Evolutionary conservation across 2,329 filamentous ascomycete species (phyloP), one percentile per base, ranked within the genome.

Genomic region (Biscogniauxia marginata): DNA sequence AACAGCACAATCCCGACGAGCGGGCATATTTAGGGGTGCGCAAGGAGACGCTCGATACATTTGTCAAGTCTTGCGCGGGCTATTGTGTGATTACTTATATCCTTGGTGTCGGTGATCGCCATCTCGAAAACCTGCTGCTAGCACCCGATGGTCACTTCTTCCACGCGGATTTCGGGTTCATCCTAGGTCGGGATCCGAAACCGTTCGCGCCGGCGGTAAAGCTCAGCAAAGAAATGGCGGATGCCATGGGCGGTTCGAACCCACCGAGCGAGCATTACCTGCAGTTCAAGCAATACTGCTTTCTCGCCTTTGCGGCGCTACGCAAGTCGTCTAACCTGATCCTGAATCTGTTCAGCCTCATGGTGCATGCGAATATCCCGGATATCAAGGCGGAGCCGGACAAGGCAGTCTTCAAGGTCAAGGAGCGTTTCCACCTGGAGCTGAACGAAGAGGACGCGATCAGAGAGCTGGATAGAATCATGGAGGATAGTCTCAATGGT

Each of bases 71-170:
- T 0, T 97, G 95, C 69, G 95, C 95, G 0, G 95, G 95, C 30
- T 99, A 99, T 75, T 98, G 95, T 72, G 95, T 99, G 13, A 97
- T 99, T 64, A 99, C 96, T 0, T 99, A 99, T 72, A 90, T 99
- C 16, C 84, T 99, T 11, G 96, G 95, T 25, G 95, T 99, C 2
- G 95, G 95, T 19, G 95, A 99, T 71, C 87, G 95, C 1, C 95
- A 99, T 74, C 82, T 98, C 2, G 95, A 99, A 72, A 99, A 99
- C 67, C 84, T 99, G 1, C 85, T 99, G 22, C 84, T 99, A 4
- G 85, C 92, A 0, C 93, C 95, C 0, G 89, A 93, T 64, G 95
- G 86, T 0, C 91, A 96, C 73, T 99, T 99, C 79, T 97, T 99
- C 82, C 95, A 99, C 71, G 93, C 93, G 24, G 95, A 99, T 73